Evolutionary conservation across 2,329 filamentous ascomycete species (phyloP), one percentile per base, ranked within the genome.

Genomic region (Colletotrichum higginsianum): DNA sequence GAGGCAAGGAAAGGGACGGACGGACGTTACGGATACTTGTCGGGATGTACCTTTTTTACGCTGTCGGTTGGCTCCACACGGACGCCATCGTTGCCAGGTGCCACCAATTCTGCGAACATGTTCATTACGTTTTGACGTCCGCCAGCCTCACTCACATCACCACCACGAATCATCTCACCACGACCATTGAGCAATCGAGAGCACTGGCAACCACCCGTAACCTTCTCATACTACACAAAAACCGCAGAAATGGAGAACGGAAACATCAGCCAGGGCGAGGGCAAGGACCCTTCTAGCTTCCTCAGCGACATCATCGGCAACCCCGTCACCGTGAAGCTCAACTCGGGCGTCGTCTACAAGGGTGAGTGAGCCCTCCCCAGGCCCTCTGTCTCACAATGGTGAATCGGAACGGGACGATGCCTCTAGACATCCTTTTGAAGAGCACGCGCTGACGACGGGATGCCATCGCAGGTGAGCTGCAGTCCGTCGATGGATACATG

Each of bases 401-500:
- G 11, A 21, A 42, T 3, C 23, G 13, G 35, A 12, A 62, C 16
- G 9, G 23, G 15, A 9, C 18, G 40, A 35, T 11, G 23, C 11
- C 4, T 2, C 12, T 8, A 6, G 12, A 8, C 18, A 3, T 42
- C 30, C 35, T 38, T 66, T 62, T 58, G 61, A 71, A 79, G 60
- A 79, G 44, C n/a, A 2, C 8, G 1, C 13, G 46, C 68, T 71
- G 35, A 71, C 67, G 23, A 71, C 64, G 23, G 12, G 18, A 30
- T 57, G 38, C 21, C 42, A 4, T 13, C 44, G 21, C 74, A 98
- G 96, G 96, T 76, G 95, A 98, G 81, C 89, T 98, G 47, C 95
- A 98, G 81, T 98, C 95, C 0, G 96, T 99, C 61, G 96, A 99
- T 82, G 96, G 96, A 63, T 99, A 98, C 85, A 99, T 99, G 96